These are phyloP conservation scores for Dentiscutata heterogama DNA, from an alignment of 371 early-diverging fungal species.

Conservation along the genomic window DNA sequence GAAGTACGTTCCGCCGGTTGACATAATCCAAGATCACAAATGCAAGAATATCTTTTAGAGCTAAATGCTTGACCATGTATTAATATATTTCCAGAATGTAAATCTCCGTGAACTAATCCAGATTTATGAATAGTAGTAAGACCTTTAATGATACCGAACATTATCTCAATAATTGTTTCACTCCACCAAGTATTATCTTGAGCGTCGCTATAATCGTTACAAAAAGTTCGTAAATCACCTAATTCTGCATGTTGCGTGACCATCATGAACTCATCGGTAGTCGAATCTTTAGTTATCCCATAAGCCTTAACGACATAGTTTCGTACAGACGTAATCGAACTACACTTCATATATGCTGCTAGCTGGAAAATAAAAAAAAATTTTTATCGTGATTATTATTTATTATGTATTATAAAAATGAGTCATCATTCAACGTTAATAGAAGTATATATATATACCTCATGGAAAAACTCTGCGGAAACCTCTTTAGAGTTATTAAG, in stretches of 20 bases:
- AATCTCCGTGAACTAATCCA: conserved; percentile 18
- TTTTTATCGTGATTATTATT: not conserved
- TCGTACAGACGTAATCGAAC: not conserved
- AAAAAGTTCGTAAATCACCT: not conserved
- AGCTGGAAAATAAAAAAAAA: not conserved
- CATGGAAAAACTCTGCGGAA: not conserved
- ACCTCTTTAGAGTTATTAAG: conserved; percentile 1
- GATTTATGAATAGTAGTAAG: not conserved
- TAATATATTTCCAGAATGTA: conserved; percentile 28
- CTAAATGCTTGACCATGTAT: not conserved
- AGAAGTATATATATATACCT: not conserved
- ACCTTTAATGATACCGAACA: not conserved
- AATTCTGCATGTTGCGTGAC: not conserved
- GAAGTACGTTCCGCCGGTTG: not conserved
- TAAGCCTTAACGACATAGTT: conserved; percentile 3
- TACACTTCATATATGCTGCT: not conserved
- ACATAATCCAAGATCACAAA: conserved; percentile 25
- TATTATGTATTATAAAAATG: not conserved
- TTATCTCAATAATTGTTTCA: not conserved
- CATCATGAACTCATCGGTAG: not conserved
- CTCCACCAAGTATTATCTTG: not conserved
- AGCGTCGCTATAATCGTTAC: not conserved
- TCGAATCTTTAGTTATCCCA: conserved; percentile 9
- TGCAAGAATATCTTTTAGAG: not conserved
- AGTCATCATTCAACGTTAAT: not conserved